Conservation (phyloP, 2,329 filamentous ascomycete genomes). For the Diaporthe destruens region DNA sequence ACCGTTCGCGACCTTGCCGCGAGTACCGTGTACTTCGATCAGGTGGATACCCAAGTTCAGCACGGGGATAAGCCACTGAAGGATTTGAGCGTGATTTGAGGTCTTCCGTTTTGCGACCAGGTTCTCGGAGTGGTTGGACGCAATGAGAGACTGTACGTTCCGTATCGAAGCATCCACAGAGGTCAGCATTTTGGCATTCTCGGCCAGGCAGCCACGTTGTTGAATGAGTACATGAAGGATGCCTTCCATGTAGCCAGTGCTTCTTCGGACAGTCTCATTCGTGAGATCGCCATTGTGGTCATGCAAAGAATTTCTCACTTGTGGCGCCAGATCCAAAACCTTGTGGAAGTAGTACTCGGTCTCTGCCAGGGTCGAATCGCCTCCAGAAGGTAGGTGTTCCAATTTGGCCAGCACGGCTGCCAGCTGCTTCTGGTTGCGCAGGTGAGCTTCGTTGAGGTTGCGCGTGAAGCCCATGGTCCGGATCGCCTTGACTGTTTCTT, state of each 20-base stretch:
- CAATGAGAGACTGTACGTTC: conserved; percentile 53
- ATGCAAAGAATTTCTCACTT: conserved; percentile 73
- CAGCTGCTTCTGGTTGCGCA: conserved; percentile 80
- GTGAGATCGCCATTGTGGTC: conserved; percentile 90
- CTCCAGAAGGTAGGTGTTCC: conserved; percentile 53
- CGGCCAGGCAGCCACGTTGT: conserved; percentile 68
- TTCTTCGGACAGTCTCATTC: conserved; percentile 81
- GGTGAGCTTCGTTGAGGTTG: conserved; percentile 80
- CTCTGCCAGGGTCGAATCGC: conserved; percentile 51
- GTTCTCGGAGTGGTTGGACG: conserved; percentile 42
- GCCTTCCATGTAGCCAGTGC: conserved; percentile 88
- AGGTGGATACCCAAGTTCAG: conserved; percentile 72
- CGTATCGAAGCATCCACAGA: conserved; percentile 54
- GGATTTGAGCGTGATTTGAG: conserved; percentile 48
- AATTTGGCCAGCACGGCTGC: conserved; percentile 76
- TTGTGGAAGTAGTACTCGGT: conserved; percentile 84
- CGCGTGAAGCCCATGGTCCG: conserved; percentile 90
- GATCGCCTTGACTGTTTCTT: conserved; percentile 85
- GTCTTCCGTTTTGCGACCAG: conserved; percentile 42
- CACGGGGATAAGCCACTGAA: conserved; percentile 77
- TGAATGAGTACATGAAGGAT: conserved; percentile 75
- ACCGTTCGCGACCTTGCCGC: conserved; percentile 67
- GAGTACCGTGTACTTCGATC: conserved; percentile 74
- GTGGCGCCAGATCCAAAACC: conserved; percentile 78
- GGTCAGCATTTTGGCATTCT: conserved; percentile 53